Percentiles rank a stretch among this genome's conserved stretches.
Conservation (phyloP, 345 rosid species). For the Camelina hispida region DNA sequence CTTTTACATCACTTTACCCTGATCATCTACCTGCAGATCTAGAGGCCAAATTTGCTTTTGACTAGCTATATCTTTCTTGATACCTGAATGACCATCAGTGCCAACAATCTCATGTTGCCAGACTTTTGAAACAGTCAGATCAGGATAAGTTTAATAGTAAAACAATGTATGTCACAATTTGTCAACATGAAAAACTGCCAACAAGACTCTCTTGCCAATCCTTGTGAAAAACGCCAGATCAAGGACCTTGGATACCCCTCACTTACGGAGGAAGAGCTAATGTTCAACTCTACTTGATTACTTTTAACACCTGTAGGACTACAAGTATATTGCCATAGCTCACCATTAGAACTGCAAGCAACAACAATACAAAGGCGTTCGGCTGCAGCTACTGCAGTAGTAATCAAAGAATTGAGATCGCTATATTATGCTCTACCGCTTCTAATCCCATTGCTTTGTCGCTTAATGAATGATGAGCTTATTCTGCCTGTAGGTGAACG, state of each 20-base stretch:
- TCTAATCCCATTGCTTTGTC: conserved; percentile 45
- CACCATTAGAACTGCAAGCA: conserved; percentile 71
- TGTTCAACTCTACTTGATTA: conserved; percentile 49
- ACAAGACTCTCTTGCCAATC: conserved; percentile 48
- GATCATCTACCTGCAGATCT: conserved; percentile 81
- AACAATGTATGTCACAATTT: conserved; percentile 79
- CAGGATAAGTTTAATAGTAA: conserved; percentile 50
- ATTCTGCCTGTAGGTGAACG: conserved; percentile 55
- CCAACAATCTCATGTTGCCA: conserved; percentile 89
- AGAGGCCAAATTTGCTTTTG: conserved; percentile 95
- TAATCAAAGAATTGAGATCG: conserved; percentile 72
- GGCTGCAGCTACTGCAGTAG: conserved; percentile 48
- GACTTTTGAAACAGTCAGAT: conserved; percentile 55
- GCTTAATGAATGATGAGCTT: no score
- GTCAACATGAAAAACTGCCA: conserved; percentile 72
- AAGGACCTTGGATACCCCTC: conserved; percentile 86
- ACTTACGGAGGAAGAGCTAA: conserved; percentile 48
- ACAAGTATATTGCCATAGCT: conserved; percentile 79
- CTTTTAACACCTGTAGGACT: conserved; percentile 53
- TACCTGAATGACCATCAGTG: conserved; percentile 74
- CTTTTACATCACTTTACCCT: conserved; percentile 63
- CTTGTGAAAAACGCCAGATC: conserved; percentile 57
- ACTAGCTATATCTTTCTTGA: conserved; percentile 89
- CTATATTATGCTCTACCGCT: conserved; percentile 46
- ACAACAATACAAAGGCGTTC: conserved; percentile 64